Conservation (phyloP, 768 basidiomycete species). For the Suillus cothurnatus region DNA sequence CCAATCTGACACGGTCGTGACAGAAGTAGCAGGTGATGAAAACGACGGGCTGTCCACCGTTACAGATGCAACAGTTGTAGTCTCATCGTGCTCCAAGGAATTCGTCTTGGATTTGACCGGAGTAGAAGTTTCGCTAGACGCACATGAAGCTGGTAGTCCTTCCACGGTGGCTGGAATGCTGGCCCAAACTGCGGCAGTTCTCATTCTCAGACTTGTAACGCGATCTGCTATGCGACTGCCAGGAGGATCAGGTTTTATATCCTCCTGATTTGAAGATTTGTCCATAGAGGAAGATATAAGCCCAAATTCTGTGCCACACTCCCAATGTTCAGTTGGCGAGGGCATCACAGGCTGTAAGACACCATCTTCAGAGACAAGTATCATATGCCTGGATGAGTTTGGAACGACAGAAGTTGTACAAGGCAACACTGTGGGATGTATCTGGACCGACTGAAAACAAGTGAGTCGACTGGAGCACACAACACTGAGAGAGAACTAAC, state of each 20-base stretch:
- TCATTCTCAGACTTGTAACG: conserved; percentile 27
- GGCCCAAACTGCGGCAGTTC: conserved; percentile 28
- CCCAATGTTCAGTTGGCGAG: not conserved
- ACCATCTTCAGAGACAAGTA: not conserved
- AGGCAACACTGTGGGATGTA: not conserved
- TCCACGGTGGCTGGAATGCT: conserved; percentile 29
- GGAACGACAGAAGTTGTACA: not conserved
- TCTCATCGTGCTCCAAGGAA: not conserved
- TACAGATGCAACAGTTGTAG: not conserved
- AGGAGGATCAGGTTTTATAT: not conserved
- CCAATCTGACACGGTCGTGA: conserved; percentile 2
- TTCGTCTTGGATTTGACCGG: not conserved
- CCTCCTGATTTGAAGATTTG: not conserved
- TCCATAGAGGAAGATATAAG: not conserved
- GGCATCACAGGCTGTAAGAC: not conserved
- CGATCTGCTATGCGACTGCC: conserved; percentile 29
- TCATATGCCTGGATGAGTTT: not conserved
- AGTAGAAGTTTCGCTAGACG: not conserved
- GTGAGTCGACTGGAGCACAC: not conserved
- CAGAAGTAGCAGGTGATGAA: conserved; percentile 5
- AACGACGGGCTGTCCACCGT: not conserved
- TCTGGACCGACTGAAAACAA: not conserved
- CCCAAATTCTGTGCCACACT: not conserved
- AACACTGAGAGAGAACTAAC: not conserved
- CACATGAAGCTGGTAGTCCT: not conserved